Conservation (phyloP, 2,329 filamentous ascomycete genomes). For the Blastomyces gilchristii region DNA sequence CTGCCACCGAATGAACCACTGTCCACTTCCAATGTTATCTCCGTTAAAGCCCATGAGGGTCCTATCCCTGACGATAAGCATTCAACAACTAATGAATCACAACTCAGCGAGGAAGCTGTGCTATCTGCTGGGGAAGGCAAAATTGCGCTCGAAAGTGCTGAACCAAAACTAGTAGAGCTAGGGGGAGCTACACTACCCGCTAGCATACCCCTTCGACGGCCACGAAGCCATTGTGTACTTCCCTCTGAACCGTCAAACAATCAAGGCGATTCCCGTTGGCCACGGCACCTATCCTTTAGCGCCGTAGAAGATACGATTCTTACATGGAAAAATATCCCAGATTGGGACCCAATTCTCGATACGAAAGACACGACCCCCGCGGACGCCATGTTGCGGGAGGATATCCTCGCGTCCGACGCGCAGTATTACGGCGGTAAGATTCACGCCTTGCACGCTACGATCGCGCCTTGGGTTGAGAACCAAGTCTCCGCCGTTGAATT, state of each 20-base stretch:
- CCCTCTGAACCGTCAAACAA: conserved; percentile 15
- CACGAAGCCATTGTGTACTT: conserved; percentile 29
- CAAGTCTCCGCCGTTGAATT: conserved; percentile 37
- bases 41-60: not conserved
- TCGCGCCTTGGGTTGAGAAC: conserved; percentile 35
- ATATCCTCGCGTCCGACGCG: conserved; percentile 29
- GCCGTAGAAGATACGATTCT: conserved; percentile 38
- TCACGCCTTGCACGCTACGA: conserved; percentile 27
- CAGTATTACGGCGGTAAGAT: conserved; percentile 29
- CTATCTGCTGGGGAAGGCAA: not conserved
- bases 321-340: conserved; percentile 25
- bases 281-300: conserved; percentile 39
- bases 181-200: not conserved
- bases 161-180: not conserved
- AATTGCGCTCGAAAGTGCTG: not conserved
- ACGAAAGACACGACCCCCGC: conserved; percentile 31
- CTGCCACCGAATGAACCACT: not conserved
- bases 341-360: conserved; percentile 23
- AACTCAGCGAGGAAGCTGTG: not conserved
- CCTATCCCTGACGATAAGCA: not conserved
- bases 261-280: conserved; percentile 25
- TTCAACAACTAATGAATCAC: not conserved
- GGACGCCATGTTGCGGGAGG: conserved; percentile 31
- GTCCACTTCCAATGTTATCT: not conserved
- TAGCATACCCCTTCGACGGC: conserved; percentile 22